Evolutionary conservation across 106 monocot genomes (phyloP), one percentile per base, ranked within the genome.

Genomic region (Acanthochlamys bracteata): DNA sequence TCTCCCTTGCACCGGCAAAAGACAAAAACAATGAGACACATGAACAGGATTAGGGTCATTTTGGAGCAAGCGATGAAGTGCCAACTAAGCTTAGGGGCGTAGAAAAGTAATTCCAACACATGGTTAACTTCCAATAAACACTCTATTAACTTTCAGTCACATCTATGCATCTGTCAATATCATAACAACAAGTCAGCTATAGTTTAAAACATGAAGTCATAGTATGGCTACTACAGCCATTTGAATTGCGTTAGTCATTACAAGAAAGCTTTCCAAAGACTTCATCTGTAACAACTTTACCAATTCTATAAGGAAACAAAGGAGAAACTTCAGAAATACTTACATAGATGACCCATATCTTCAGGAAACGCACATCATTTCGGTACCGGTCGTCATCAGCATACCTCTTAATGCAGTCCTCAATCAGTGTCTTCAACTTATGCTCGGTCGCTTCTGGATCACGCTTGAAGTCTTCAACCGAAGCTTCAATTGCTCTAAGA

Each of bases 321-420:
- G 10, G 2, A 49, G 12, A 57, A 62, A 62, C 47, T 60, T 1
- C n/a, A n/a, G 55, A 15, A 76, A 39, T 14, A 6, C 68, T 68
- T 74, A 95, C 94, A 80, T 90, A 90, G 61, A 90, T 81, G 46
- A 82, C 62, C 75, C 83, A 82, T 45, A 95, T 69, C 68, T 79
- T 82, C 59, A 86, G 79, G 66, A 95, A 75, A 17, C 94, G 74
- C 51, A 51, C 47, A 57, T 95, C 86, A 10, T 82, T 54, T n/a
- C 40, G 64, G 80, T 90, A 90, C 61, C 69, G 72, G 15, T 64
- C 64, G 10, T 73, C 74, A 15, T 77, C 75, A 8, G 69, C 49
- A 59, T 86, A 86, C 33, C 59, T 72, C 19, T 68, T 39, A 39
- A 95, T 71, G 82, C 90, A 90, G 49, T 74, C 72, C 70, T 70